Evolutionary conservation across 2,329 filamentous ascomycete species (phyloP).

Genomic region (Emericellopsis atlantica): DNA sequence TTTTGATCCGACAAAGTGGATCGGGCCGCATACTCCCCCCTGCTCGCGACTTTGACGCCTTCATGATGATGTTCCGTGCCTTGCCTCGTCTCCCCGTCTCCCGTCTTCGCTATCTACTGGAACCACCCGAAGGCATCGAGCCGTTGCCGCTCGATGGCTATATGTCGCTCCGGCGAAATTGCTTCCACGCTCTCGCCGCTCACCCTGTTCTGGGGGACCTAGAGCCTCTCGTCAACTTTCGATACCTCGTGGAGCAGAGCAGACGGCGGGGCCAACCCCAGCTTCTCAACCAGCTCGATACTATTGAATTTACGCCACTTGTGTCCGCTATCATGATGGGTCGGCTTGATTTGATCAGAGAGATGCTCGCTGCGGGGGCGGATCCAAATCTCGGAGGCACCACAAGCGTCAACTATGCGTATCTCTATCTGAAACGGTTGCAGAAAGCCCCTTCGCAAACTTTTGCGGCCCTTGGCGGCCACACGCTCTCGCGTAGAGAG

Average conservation of each 20-base stretch:
- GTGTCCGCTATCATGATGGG: not conserved
- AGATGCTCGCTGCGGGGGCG: not conserved
- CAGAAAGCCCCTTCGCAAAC: not conserved
- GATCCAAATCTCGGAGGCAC: not conserved
- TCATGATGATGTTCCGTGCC: not conserved
- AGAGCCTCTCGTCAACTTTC: not conserved
- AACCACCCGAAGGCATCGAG: not conserved
- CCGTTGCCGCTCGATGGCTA: not conserved
- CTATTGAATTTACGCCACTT: not conserved
- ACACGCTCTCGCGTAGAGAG: not conserved
- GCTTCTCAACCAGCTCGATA: not conserved
- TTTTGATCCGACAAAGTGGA: not conserved
- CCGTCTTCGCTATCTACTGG: not conserved
- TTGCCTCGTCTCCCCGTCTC: not conserved
- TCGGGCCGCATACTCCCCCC: not conserved
- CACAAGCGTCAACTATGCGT: not conserved
- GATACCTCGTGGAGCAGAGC: not conserved
- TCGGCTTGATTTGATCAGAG: not conserved
- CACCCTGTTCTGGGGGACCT: not conserved
- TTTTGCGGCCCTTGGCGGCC: not conserved
- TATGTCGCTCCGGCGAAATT: not conserved
- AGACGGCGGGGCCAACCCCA: not conserved
- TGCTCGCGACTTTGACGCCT: not conserved
- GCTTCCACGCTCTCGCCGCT: not conserved
- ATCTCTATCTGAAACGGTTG: not conserved